phyloP scores from a whole-genome alignment of 495 filamentous ascomycete genomes.

The Tuber magnatum region DNA sequence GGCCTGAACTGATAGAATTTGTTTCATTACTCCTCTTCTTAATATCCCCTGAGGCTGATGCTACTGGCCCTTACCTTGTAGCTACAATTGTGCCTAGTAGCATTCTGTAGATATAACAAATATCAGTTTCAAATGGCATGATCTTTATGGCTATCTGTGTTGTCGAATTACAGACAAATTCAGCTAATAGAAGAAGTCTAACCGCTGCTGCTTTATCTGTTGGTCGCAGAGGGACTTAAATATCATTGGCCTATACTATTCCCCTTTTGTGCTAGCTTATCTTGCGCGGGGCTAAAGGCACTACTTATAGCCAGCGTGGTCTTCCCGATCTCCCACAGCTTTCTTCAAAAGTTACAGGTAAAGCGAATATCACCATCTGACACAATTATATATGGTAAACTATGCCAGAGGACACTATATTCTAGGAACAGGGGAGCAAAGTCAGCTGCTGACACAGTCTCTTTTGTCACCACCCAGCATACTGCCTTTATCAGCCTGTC shows the following conservation, averaged over 20 bases:
- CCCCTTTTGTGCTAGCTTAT: background rate
- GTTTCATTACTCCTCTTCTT: background rate
- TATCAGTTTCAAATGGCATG: conserved; percentile 7
- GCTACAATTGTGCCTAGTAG: conserved; percentile 2
- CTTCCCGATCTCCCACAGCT: background rate
- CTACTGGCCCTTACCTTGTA: background rate
- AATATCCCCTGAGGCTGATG: no score
- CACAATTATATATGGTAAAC: no score
- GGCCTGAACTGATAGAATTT: background rate
- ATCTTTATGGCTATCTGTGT: background rate
- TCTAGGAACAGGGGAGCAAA: no score
- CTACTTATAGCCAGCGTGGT: background rate
- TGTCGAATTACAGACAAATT: conserved; percentile 9
- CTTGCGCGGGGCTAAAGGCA: background rate
- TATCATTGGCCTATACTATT: conserved; percentile 7
- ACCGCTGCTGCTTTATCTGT: background rate
- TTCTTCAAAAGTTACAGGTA: background rate
- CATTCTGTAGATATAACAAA: background rate
- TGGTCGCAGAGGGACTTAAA: background rate
- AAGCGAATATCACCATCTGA: conserved; percentile 12
- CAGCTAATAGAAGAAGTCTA: background rate
- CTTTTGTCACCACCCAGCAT: no score
- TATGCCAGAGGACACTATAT: no score
- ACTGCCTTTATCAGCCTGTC: no score
- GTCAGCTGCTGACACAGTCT: no score